Evolutionary conservation across 371 early-diverging fungal species (phyloP), one percentile per base, ranked within the genome.

Genomic region (Rhizomucor pusillus): DNA sequence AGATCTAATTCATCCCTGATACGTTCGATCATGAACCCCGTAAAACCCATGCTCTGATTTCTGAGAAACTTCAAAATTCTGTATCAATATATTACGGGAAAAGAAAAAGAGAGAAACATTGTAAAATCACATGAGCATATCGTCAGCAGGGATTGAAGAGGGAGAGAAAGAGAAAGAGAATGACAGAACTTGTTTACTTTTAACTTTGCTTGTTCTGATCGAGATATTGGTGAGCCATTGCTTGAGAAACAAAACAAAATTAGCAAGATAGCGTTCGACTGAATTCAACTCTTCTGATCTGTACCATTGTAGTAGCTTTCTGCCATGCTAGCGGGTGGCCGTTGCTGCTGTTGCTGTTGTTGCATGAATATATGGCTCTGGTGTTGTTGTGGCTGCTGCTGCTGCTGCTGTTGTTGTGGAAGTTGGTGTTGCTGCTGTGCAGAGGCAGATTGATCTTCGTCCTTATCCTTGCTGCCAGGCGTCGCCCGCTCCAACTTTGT

Each of bases 401-500:
- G 56, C 14, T 65, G 65, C n/a, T 61, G 66, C 10, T 47, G 60
- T 35, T 54, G 56, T 14, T 47, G n/a, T n/a, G n/a, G 61, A 36
- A 57, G 54, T 11, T 50, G 60, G 51, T 66, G 66, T 35, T 4
- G 36, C n/a, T 13, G 33, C 54, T 29, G 29, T 7, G 29, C 29
- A 5, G 29, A 29, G 11, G 48, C 24, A 3, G 39, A n/a, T 20
- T 35, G 46, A 34, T 70, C 77, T 35, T 75, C 79, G 25, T 80
- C 78, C 50, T 81, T 78, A 47, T 80, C 80, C 60, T 77, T 80
- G 37, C 61, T 62, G 16, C 69, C 65, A 16, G 75, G 63, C 22
- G 76, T 65, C 25, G 81, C 67, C 54, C 84, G 66, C 43, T 82
- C 84, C 23, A 78, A 70, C 56, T 84, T 82, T 19, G 80, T 84